Evolutionary conservation across 2,329 filamentous ascomycete species (phyloP).

Genomic region (Arthroderma uncinatum): DNA sequence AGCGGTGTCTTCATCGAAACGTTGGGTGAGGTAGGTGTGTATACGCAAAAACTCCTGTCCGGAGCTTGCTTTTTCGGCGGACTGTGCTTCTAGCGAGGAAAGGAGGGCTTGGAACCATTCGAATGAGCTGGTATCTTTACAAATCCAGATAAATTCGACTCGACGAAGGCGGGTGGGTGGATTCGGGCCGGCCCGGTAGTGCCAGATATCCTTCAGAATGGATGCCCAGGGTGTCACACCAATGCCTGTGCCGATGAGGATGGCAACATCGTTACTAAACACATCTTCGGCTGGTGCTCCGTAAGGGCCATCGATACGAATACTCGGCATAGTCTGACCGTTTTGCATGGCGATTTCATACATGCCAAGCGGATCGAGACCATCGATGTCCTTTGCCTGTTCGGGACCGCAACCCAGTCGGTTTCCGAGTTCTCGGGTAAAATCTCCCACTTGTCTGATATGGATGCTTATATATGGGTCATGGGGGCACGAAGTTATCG

Average conservation of each 20-base stretch:
- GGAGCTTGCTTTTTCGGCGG: slow-evolving; percentile 50
- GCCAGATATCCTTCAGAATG: slow-evolving; percentile 96
- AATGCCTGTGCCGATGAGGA: slow-evolving; percentile 73
- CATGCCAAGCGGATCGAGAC: slow-evolving; percentile 86
- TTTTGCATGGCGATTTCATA: slow-evolving; percentile 94
- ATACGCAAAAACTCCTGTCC: slow-evolving; percentile 79
- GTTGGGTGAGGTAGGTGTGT: slow-evolving; percentile 94
- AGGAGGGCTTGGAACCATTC: slow-evolving; percentile 98
- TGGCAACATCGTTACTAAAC: slow-evolving; percentile 76
- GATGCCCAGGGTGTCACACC: slow-evolving; percentile 80
- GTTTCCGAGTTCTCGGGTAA: slow-evolving; percentile 85
- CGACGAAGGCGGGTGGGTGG: slow-evolving; percentile 78
- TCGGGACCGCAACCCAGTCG: slow-evolving; percentile 82
- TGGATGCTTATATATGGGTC: slow-evolving; percentile 92
- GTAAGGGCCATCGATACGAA: slow-evolving; percentile 91
- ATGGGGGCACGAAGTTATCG: slow-evolving; percentile 94
- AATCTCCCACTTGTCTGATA: slow-evolving; percentile 92
- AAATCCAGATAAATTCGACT: slow-evolving; percentile 98
- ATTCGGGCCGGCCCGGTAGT: slow-evolving; percentile 80
- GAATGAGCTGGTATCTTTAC: slow-evolving; percentile 88
- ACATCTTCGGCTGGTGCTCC: slow-evolving; percentile 96
- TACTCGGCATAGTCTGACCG: slow-evolving; percentile 77
- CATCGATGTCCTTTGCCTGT: slow-evolving; percentile 81
- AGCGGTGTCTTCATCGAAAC: slow-evolving; percentile 78
- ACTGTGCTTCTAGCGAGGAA: slow-evolving; percentile 80